Evolutionary conservation across 345 rosid genomes (phyloP).

Genomic region (Syzygium aromaticum): DNA sequence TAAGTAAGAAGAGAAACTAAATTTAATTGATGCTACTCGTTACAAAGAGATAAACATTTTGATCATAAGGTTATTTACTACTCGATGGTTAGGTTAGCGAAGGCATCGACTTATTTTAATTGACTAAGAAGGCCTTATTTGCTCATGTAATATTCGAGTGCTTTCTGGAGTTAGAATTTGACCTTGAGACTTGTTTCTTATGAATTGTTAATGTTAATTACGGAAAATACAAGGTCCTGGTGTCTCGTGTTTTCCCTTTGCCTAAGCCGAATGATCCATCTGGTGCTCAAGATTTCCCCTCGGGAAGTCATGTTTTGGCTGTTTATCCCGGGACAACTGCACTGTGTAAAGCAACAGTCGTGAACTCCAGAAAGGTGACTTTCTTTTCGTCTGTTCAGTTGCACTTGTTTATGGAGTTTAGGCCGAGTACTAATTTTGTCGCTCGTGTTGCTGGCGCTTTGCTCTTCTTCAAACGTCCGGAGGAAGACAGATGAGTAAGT

Average conservation of each 20-base stretch:
- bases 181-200: not conserved
- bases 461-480: slow-evolving; percentile 27
- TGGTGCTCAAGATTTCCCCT: slow-evolving; percentile 45
- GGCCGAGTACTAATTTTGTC: not conserved
- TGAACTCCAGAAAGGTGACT: slow-evolving; percentile 59
- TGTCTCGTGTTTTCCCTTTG: slow-evolving; percentile 70
- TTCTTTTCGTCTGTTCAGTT: not conserved
- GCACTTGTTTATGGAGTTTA: not conserved
- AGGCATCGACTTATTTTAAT: not conserved
- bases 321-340: slow-evolving; percentile 99
- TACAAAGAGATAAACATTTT: not conserved
- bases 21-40: not conserved
- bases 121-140: not conserved
- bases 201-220: slow-evolving; percentile 1
- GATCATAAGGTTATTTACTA: not conserved
- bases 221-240: slow-evolving; percentile 83
- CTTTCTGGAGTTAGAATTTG: not conserved
- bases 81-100: not conserved
- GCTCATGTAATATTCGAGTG: not conserved
- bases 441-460: slow-evolving; percentile 5
- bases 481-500: slow-evolving; percentile 90
- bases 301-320: slow-evolving; percentile 83
- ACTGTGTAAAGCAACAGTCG: slow-evolving; percentile 90
- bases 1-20: not conserved
- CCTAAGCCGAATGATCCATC: slow-evolving; percentile 72